Percentiles rank a stretch among this genome's conserved stretches.
Conservation (phyloP, 2,329 filamentous ascomycete genomes). For the Leptographium lundbergii region DNA sequence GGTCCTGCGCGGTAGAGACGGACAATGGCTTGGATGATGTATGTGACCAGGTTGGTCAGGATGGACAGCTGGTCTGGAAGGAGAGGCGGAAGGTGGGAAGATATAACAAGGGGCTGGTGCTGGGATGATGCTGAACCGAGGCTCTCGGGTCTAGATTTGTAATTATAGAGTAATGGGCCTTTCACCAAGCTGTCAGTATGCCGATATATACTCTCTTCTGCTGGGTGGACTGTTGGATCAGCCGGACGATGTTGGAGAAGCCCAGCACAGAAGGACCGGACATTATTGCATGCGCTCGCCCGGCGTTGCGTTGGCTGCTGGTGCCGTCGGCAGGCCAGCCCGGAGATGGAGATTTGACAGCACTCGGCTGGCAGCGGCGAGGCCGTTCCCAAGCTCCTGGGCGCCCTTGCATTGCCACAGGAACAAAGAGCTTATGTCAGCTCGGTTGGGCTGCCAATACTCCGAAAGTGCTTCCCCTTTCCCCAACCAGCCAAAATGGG, state of each 20-base stretch:
- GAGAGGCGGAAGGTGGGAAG: not conserved
- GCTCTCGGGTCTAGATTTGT: not conserved
- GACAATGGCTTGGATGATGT: not conserved
- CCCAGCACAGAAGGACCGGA: constrained; percentile 3
- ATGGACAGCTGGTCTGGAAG: not conserved
- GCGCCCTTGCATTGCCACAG: no score
- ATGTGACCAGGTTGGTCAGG: constrained; percentile 4
- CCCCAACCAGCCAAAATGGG: no score
- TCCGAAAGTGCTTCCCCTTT: no score
- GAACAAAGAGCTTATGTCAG: no score
- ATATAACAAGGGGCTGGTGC: not conserved
- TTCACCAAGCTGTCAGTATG: not conserved
- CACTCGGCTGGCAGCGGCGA: no score
- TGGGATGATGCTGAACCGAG: not conserved
- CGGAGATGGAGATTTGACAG: not conserved
- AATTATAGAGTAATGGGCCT: not conserved
- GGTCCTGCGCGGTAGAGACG: constrained; percentile 1
- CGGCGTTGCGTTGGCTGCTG: not conserved
- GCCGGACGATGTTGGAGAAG: constrained; percentile 13
- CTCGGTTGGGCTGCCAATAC: no score
- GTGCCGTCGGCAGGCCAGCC: constrained; percentile 3
- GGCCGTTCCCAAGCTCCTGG: no score
- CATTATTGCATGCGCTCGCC: not conserved
- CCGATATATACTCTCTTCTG: not conserved
- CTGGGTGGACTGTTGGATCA: not conserved